Base-by-base conservation (phyloP, 352 stramenopile species). In the Phytopythium vexans region DNA sequence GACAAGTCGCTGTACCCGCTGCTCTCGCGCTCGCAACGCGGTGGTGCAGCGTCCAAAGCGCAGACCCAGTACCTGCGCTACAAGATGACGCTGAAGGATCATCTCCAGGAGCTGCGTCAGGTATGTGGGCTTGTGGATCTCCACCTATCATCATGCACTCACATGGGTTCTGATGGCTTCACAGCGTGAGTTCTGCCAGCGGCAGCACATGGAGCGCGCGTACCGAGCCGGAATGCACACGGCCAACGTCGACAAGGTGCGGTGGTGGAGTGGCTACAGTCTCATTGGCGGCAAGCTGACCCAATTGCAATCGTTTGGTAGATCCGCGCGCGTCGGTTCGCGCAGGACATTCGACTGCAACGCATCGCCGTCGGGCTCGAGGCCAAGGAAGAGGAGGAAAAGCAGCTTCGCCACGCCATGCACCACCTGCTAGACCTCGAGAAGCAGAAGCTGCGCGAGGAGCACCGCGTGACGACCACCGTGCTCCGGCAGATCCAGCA, bases 301-400 rank as follows among this genome's bases (percentile, higher is more conserved):
- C 3, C 4, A 15, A 33, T 36, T 33, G n/a, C 8, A 8, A 27
- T 32, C 35, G 4, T 7, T 46, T 6, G 10, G 34, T 31, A 82
- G 66, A 90, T 92, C 47, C 74, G 81, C 38, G 66, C 77, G 12
- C 75, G 69, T 8, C 67, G 76, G 15, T 84, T 91, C 16, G 66
- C 87, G 34, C 78, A 92, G 33, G 77, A 89, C 48, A 66, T 92
- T 35, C 77, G 77, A 8, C 57, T 88, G 48, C 74, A 87, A 16
- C 78, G 81, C 12, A 76, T 92, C 41, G 64, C 81, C 1, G 63
- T 89, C 39, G 74, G 79, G 2, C 27, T 89, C 34, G 71, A 88
- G 32, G 62, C 73, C 21, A 86, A 84, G 53, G 77, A 71, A 8
- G 66, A 86, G 42, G 76, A 89, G 41, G 81, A 89, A 49, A 83